Base-by-base conservation (phyloP, 441 rosid species). In the Syzygium syzygioides region DNA sequence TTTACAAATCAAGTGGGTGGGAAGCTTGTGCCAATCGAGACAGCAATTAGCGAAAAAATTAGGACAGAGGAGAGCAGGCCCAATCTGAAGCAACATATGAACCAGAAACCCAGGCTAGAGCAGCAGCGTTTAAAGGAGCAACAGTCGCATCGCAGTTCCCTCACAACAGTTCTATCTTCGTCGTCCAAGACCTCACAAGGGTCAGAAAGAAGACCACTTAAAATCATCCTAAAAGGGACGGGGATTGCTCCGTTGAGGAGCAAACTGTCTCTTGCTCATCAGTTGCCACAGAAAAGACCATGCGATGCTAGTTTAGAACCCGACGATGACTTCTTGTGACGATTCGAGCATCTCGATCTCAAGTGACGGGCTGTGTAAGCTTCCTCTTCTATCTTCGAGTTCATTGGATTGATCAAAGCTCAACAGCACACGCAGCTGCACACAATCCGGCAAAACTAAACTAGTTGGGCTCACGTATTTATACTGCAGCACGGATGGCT, bases 1-100 rank as follows among this genome's bases (percentile, higher is more conserved):
- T 97, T 98, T 94, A 95, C 98, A 26, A 97, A 98, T 91, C 99
- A 98, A 90, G 95, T 98, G 79, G 99, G 95, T 86, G 98, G 99
- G 91, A 97, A 97, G 92, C 98, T 97, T 57, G 92, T 94, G 64
- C 99, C 99, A 1, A 87, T 97, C 19, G 97, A 98, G 90, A 91
- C 98, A 87, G 93, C 88, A 71, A 91, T 86, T 80, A 91, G 88
- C 87, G 92, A 91, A 23, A 93, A 89, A 80, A 86, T 89, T 88
- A 91, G 90, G 86, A 91, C 87, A 87, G 86, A 41, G 84, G 71
- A 85, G 79, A 89, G 66, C 86, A 79, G 89, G 88, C 56, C 34
- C 62, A 86, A 87, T 53, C 86, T 86, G 26, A 92, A 91, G 85
- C 94, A 90, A 86, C 91, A 85, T 89, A 89, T 87, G 71, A 91